Conservation (phyloP, 352 stramenopile genomes). For the Pythium folliculosum region DNA sequence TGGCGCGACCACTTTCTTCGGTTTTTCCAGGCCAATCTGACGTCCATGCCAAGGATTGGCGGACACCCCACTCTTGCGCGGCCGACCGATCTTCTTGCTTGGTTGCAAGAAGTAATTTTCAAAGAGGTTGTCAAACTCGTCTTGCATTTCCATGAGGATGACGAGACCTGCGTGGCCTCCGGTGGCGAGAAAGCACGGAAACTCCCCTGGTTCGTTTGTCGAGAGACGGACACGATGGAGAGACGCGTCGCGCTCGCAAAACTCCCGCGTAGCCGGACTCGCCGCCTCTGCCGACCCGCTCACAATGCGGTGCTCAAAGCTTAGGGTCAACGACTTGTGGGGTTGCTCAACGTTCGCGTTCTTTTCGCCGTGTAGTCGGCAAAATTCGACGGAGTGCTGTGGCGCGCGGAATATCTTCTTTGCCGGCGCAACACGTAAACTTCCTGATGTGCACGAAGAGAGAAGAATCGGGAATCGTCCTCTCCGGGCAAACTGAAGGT, state of each 20-base stretch:
- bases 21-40: slow-evolving; percentile 21
- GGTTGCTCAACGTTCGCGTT: slow-evolving; percentile 49
- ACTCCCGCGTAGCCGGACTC: slow-evolving; percentile 52
- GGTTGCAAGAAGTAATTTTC: slow-evolving; percentile 51
- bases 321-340: slow-evolving; percentile 59
- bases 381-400: slow-evolving; percentile 75
- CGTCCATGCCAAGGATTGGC: slow-evolving; percentile 26
- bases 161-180: slow-evolving; percentile 74
- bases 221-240: slow-evolving; percentile 69
- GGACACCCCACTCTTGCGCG: slow-evolving; percentile 21
- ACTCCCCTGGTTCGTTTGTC: slow-evolving; percentile 41
- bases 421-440: slow-evolving; percentile 57
- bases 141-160: slow-evolving; percentile 69
- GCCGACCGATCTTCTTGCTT: slow-evolving; percentile 55
- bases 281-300: slow-evolving; percentile 44
- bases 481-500: slow-evolving; percentile 63
- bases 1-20: slow-evolving; percentile 26
- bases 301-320: slow-evolving; percentile 50
- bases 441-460: slow-evolving; percentile 72
- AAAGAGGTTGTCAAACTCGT: slow-evolving; percentile 56
- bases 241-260: slow-evolving; percentile 75
- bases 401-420: slow-evolving; percentile 66
- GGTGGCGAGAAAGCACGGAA: slow-evolving; percentile 63
- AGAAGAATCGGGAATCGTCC: slow-evolving; percentile 49
- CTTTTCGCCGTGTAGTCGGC: slow-evolving; percentile 54